Base-by-base conservation (phyloP, 257 asterid species). In the Nicotiana undulata region DNA sequence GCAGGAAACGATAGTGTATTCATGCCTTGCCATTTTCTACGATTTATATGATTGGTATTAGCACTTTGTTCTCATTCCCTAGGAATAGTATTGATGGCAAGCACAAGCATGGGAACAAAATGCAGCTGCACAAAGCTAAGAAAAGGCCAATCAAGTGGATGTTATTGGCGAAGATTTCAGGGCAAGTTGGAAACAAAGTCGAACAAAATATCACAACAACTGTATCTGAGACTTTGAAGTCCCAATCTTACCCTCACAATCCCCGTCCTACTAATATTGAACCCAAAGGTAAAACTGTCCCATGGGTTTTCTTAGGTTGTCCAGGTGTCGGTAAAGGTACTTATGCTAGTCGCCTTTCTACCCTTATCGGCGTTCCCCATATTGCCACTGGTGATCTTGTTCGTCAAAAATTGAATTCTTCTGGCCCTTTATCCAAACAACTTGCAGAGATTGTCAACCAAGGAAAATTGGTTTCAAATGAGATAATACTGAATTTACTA, bases 271-370 rank as follows among this genome's bases (percentile, higher is more conserved):
- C 88, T 52, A 86, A 85, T 28, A 34, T 80, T 75, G 96, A 91
- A 88, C 93, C 90, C 28, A 93, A 90, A 88, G 89, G 56, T 66
- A 90, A 93, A 79, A 88, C 82, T 77, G 87, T 91, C 59, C 99
- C 94, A 83, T 96, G 98, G 98, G 98, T 94, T 0, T 96, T 96
- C 79, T 84, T 94, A 81, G 98, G 99, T 2, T 91, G 98, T 83
- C 99, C 99, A 1, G 99, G 99, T 68, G 99, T 96, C 9, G 99
- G 99, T 68, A 96, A 94, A 81, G 98, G 99, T 6, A 96, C 99
- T 6, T 94, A 92, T 84, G 98, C 98, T 77, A 96, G 99, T 74
- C 94, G 99, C 3, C 97, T 96, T 29, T 92, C 98, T 9, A 66
- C 83, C 49, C 92, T 89, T 72, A 94, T 96, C 65, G 92, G 96